These are phyloP conservation scores for Sarcodon aspratus DNA, from an alignment of 768 basidiomycete species.

Conservation along the genomic window DNA sequence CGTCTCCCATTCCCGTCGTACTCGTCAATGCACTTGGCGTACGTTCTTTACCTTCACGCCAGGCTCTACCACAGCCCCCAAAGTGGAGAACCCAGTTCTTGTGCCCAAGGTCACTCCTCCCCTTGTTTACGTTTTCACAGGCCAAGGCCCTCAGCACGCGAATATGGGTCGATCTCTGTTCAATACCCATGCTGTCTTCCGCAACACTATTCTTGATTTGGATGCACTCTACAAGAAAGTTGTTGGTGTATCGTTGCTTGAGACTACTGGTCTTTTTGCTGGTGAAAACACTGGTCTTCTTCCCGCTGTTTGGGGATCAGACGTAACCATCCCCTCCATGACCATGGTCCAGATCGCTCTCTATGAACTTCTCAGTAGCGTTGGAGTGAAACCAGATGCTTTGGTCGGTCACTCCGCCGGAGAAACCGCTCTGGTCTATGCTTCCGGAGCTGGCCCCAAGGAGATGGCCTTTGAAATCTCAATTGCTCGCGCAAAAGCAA, in stretches of 20 bases:
- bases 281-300: conserved; percentile 2
- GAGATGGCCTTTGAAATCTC: conserved; percentile 31
- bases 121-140: conserved; percentile 23
- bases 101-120: conserved; percentile 14
- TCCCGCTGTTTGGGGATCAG: conserved; percentile 19
- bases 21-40: conserved; percentile 10
- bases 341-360: conserved; percentile 35
- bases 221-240: conserved; percentile 20
- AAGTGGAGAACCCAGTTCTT: conserved; percentile 19
- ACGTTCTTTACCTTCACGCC: conserved; percentile 4
- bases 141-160: conserved; percentile 14
- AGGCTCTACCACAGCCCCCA: background rate
- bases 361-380: conserved; percentile 24
- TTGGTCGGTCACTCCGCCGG: conserved; percentile 37
- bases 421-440: conserved; percentile 31
- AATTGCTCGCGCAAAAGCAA: conserved; percentile 28
- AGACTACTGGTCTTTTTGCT: conserved; percentile 25
- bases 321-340: conserved; percentile 27
- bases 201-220: conserved; percentile 23
- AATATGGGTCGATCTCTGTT: conserved; percentile 29
- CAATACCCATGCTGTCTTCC: conserved; percentile 22
- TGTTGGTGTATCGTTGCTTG: conserved; percentile 25
- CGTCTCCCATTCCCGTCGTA: conserved; percentile 6
- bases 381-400: conserved; percentile 26
- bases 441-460: conserved; percentile 29